A percentile compares a stretch with the other conserved stretches of the same genome.
These are phyloP conservation scores for Aspergillus hortae DNA, from an alignment of 2,329 filamentous ascomycete genomes.

Conservation along the genomic window DNA sequence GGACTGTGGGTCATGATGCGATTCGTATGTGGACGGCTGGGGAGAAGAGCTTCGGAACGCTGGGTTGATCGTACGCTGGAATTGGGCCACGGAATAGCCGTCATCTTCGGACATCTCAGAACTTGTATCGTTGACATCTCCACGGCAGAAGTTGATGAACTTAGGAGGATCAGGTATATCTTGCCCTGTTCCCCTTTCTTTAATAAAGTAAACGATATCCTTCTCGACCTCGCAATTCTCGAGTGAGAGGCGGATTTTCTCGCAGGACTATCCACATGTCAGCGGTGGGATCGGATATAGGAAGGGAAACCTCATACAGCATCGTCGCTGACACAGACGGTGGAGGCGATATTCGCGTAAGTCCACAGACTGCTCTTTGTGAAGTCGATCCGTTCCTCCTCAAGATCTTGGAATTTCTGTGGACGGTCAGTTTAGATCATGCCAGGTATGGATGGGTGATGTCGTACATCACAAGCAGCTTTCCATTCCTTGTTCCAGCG, in stretches of 20 bases:
- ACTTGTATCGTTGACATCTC: slow-evolving; percentile 68
- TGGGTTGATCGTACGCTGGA: slow-evolving; percentile 91
- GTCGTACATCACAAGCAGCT: slow-evolving; percentile 72
- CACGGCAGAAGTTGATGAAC: slow-evolving; percentile 98
- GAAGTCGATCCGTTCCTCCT: slow-evolving; percentile 95
- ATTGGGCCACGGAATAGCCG: slow-evolving; percentile 93
- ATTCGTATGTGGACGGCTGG: slow-evolving; percentile 87
- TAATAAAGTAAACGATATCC: slow-evolving; percentile 87
- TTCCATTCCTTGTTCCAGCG: slow-evolving; percentile 99
- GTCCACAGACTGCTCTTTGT: slow-evolving; percentile 97
- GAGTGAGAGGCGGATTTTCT: slow-evolving; percentile 88
- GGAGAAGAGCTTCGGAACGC: slow-evolving; percentile 94
- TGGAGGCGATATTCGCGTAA: slow-evolving; percentile 95
- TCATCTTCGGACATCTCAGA: slow-evolving; percentile 89
- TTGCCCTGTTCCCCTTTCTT: slow-evolving; percentile 83
- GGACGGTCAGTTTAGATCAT: not conserved
- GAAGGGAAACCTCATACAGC: slow-evolving; percentile 45
- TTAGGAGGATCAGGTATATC: slow-evolving; percentile 96
- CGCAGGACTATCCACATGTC: slow-evolving; percentile 61
- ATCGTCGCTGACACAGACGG: slow-evolving; percentile 96
- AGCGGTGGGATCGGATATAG: slow-evolving; percentile 3
- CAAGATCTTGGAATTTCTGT: slow-evolving; percentile 95
- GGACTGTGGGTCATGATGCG: slow-evolving; percentile 82
- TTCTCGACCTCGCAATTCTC: slow-evolving; percentile 97
- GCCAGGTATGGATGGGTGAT: not conserved